Evolutionary conservation across 177 flowering plant species (phyloP).

Genomic region (Tripterygium wilfordii): DNA sequence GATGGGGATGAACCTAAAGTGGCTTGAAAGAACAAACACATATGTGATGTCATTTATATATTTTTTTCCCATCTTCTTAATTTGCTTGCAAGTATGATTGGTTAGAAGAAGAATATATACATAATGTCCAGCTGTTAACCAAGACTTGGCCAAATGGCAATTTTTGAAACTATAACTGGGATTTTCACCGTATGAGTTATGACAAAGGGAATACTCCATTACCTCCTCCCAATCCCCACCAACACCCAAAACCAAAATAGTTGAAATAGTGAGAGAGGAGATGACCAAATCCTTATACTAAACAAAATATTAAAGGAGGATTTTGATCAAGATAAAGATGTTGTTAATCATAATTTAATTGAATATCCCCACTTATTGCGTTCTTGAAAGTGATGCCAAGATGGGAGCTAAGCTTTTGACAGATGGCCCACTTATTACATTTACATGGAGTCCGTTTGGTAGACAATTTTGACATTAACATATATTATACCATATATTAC

Average conservation of each 20-base stretch:
- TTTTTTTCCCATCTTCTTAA: slow-evolving; percentile 20
- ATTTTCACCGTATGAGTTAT: slow-evolving; percentile 10
- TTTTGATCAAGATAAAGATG: slow-evolving; percentile 5
- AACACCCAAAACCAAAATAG: slow-evolving; percentile 2
- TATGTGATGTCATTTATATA: background rate
- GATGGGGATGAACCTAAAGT: slow-evolving; percentile 29
- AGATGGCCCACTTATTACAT: background rate
- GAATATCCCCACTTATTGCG: slow-evolving; percentile 4
- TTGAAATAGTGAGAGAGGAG: no score
- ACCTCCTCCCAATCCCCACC: slow-evolving; percentile 11
- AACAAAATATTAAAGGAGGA: slow-evolving; percentile 4
- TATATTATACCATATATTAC: no score
- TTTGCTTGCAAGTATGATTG: slow-evolving; percentile 37
- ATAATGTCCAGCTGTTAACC: slow-evolving; percentile 1
- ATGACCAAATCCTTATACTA: slow-evolving; percentile 10
- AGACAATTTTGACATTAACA: no score
- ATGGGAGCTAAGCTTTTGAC: slow-evolving; percentile 12
- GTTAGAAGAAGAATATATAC: no score
- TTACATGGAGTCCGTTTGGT: no score
- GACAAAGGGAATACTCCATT: slow-evolving; percentile 31
- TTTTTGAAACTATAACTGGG: background rate
- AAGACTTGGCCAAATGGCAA: slow-evolving; percentile 19
- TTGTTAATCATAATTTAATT: slow-evolving; percentile 12
- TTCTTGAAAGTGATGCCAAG: slow-evolving; percentile 14
- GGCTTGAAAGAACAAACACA: slow-evolving; percentile 40